Evolutionary conservation across 1,284 basidiomycete genomes (phyloP).

Genomic region (Pseudozyma flocculosa): DNA sequence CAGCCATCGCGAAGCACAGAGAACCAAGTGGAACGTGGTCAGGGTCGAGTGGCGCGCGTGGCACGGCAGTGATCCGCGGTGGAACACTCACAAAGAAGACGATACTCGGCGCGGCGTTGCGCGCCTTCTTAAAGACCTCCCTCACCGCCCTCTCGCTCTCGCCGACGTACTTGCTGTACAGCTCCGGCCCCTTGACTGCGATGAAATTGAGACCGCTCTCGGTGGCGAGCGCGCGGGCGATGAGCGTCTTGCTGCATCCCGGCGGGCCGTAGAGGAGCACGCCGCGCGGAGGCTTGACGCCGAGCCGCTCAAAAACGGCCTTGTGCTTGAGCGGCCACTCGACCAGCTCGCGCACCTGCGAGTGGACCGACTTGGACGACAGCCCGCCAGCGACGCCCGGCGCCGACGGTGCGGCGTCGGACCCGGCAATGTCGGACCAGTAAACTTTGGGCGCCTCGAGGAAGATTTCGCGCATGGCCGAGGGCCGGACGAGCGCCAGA

Average conservation of each 20-base stretch:
- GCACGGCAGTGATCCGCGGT: too few relatives aligned
- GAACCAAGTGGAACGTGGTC: background rate
- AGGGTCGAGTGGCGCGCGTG: too few relatives aligned
- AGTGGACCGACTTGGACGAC: slow-evolving; percentile 39
- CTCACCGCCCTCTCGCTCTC: slow-evolving; percentile 93
- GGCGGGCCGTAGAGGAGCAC: slow-evolving; percentile 94
- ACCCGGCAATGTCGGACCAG: slow-evolving; percentile 73
- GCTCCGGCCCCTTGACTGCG: slow-evolving; percentile 97
- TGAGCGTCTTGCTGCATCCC: slow-evolving; percentile 93
- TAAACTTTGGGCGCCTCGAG: slow-evolving; percentile 79
- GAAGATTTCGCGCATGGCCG: slow-evolving; percentile 89
- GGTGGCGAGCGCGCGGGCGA: slow-evolving; percentile 88
- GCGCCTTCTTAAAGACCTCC: slow-evolving; percentile 92
- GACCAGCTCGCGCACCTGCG: slow-evolving; percentile 48
- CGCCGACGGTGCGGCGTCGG: slow-evolving; percentile 6
- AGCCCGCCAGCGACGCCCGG: slow-evolving; percentile 18
- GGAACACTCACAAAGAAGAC: slow-evolving; percentile 72
- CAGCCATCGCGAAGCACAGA: background rate
- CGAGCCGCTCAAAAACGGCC: slow-evolving; percentile 80
- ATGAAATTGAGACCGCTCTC: slow-evolving; percentile 96
- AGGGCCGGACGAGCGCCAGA: slow-evolving; percentile 79
- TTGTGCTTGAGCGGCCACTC: slow-evolving; percentile 92
- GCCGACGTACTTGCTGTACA: slow-evolving; percentile 94
- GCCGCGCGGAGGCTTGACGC: slow-evolving; percentile 84
- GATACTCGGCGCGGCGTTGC: slow-evolving; percentile 88